These are phyloP conservation scores for Yamadazyma mexicana DNA, from an alignment of 1,139 yeast species.

Conservation along the genomic window DNA sequence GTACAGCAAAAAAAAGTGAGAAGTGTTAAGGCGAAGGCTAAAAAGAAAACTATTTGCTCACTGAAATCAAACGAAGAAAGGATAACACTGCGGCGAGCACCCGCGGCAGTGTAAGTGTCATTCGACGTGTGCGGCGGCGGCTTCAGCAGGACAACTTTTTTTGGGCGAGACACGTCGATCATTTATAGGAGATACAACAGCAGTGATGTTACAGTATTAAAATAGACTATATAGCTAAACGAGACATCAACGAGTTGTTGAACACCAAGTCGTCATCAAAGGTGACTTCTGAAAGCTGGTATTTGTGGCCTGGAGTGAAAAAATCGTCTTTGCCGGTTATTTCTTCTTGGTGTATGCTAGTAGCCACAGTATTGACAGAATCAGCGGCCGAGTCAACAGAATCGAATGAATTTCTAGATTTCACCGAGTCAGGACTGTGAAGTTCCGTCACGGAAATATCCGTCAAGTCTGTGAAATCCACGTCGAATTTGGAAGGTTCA, in stretches of 20 bases:
- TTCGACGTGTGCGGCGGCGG: slow-evolving; percentile 1
- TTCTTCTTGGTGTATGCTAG: slow-evolving; percentile 6
- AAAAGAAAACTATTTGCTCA: not conserved
- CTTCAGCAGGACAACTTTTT: not conserved
- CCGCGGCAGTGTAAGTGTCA: too few relatives aligned
- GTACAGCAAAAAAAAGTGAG: not conserved
- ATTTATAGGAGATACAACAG: too few relatives aligned
- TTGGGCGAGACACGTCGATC: not conserved
- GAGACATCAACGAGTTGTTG: slow-evolving; percentile 5
- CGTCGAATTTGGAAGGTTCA: slow-evolving; percentile 11
- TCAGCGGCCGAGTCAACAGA: slow-evolving; percentile 10
- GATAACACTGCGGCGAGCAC: too few relatives aligned
- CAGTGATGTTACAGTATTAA: too few relatives aligned
- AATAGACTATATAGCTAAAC: slow-evolving; percentile 2
- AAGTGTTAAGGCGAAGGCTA: not conserved
- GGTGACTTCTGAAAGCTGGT: slow-evolving; percentile 11
- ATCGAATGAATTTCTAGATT: slow-evolving; percentile 10
- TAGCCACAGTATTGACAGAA: slow-evolving; percentile 11
- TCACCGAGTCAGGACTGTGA: slow-evolving; percentile 1
- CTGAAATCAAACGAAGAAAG: not conserved
- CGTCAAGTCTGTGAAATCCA: slow-evolving; percentile 6
- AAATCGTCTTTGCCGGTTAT: not conserved
- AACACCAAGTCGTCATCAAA: slow-evolving; percentile 13
- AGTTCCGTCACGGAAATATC: not conserved
- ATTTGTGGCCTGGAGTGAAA: slow-evolving; percentile 7